These are phyloP conservation scores for Chlamydomonas applanata DNA, from an alignment of 139 green algal species.

Conservation along the genomic window DNA sequence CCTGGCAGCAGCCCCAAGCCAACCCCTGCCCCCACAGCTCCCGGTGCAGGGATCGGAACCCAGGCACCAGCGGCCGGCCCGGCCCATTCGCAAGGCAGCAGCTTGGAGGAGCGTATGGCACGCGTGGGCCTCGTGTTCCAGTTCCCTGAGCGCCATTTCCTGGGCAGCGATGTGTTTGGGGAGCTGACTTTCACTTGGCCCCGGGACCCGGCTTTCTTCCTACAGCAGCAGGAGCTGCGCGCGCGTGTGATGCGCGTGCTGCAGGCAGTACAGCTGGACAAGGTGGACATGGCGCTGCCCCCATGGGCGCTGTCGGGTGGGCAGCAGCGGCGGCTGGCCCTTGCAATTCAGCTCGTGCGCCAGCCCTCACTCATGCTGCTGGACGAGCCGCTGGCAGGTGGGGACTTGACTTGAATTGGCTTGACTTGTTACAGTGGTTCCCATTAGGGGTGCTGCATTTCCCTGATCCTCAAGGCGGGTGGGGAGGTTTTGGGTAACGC, in stretches of 20 bases:
- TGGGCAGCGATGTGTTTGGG: constrained; percentile 48
- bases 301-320: constrained; percentile 77
- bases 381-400: constrained; percentile 85
- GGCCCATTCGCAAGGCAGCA: background rate
- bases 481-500: too few species aligned
- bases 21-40: background rate
- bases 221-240: constrained; percentile 40
- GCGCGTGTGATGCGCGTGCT: constrained; percentile 17
- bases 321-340: constrained; percentile 86
- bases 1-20: constrained; percentile 12
- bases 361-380: constrained; percentile 81
- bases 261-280: constrained; percentile 7
- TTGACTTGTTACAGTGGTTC: too few species aligned
- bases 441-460: background rate
- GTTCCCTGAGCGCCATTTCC: constrained; percentile 94
- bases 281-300: constrained; percentile 58
- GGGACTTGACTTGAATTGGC: too few species aligned
- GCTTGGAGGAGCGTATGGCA: constrained; percentile 50
- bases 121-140: constrained; percentile 90
- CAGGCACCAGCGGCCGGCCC: background rate
- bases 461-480: too few species aligned
- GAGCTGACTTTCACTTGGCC: constrained; percentile 74
- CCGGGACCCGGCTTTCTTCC: constrained; percentile 23
- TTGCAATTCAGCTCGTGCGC: constrained; percentile 85
- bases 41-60: background rate